Base-by-base conservation (phyloP, 2,329 filamentous ascomycete genomes). In the Neonectria sp. region DNA sequence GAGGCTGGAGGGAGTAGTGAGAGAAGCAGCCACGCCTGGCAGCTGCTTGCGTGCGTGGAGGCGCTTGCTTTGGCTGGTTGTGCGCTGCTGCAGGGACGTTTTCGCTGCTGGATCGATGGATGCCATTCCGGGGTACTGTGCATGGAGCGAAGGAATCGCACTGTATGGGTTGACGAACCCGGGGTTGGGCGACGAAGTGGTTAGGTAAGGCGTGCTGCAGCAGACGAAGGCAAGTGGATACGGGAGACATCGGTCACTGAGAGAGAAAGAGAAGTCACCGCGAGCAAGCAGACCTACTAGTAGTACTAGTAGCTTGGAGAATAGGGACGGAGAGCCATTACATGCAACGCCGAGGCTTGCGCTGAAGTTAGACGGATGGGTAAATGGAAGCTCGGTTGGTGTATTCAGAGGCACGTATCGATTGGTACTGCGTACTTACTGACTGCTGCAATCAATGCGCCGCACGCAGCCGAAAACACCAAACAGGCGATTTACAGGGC, bases 201-300 rank as follows among this genome's bases (percentile, higher is more conserved):
- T 63, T 59, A 64, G 53, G 61, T 58, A 64, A 64, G 61, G 57
- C 40, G 46, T 29, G 52, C 40, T 56, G 60, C 51, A 25, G 17
- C 27, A 51, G 53, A 63, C 48, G 31, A 48, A 31, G 55, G 53
- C 35, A 60, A 40, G 48, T 64, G 48, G 62, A 37, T 37, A 37
- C 35, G 24, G 62, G 55, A 33, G 15, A n/a, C 31, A 29, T 12
- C 48, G 37, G 55, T 63, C 46, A 63, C 53, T 46, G 2, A n/a
- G 48, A 48, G 29, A 37, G 17, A 43, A 45, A 43, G 24, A 57
- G n/a, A 57, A 12, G 55, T 48, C 45, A 33, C 9, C 6, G 27
- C 9, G 31, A 35, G 37, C 37, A 6, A n/a, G 15, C 21, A 21
- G 21, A 21, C 21, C 21, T 21, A 21, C 21, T 21, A 21, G 21